A percentile compares a stretch with the other conserved stretches of the same genome.
These are phyloP conservation scores for Coemansia sp. DNA, from an alignment of 371 early-diverging fungal genomes.

Conservation along the genomic window DNA sequence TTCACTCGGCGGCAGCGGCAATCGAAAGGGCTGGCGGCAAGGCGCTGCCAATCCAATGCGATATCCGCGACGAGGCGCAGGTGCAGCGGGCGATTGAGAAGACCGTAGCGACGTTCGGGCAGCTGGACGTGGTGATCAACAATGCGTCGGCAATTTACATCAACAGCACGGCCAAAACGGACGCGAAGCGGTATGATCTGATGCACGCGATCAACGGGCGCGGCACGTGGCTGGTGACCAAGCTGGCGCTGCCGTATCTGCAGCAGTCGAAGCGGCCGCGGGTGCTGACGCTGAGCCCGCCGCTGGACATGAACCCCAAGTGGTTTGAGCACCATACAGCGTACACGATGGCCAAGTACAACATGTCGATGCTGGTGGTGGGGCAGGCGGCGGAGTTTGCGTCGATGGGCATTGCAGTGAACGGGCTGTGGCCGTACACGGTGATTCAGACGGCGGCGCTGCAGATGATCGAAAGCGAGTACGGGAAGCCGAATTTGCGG, in stretches of 20 bases:
- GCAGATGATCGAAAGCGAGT: conserved; percentile 51
- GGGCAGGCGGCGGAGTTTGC: conserved; percentile 73
- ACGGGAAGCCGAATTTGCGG: conserved; percentile 29
- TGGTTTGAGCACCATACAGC: conserved; percentile 74
- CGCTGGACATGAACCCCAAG: conserved; percentile 61
- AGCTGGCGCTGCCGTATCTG: conserved; percentile 69
- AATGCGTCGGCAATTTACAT: conserved; percentile 74
- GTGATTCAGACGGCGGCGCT: conserved; percentile 75
- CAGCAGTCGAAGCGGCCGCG: conserved; percentile 66
- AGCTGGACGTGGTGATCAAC: conserved; percentile 79
- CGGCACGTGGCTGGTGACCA: conserved; percentile 78
- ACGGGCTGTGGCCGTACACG: conserved; percentile 80
- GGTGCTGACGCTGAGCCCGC: conserved; percentile 73
- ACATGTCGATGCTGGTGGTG: conserved; percentile 72
- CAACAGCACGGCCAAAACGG: conserved; percentile 63
- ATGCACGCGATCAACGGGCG: conserved; percentile 80
- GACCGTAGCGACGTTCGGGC: conserved; percentile 67
- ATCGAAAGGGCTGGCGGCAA: conserved; percentile 71
- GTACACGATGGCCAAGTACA: conserved; percentile 75
- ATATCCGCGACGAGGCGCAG: conserved; percentile 76
- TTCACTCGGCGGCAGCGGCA: conserved; percentile 72
- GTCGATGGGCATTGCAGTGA: conserved; percentile 69
- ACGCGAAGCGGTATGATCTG: conserved; percentile 72
- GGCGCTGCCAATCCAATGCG: conserved; percentile 75
- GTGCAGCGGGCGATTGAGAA: conserved; percentile 64